These are phyloP conservation scores for Trichoderma orchidacearum DNA, from an alignment of 495 filamentous ascomycete genomes.

Conservation along the genomic window DNA sequence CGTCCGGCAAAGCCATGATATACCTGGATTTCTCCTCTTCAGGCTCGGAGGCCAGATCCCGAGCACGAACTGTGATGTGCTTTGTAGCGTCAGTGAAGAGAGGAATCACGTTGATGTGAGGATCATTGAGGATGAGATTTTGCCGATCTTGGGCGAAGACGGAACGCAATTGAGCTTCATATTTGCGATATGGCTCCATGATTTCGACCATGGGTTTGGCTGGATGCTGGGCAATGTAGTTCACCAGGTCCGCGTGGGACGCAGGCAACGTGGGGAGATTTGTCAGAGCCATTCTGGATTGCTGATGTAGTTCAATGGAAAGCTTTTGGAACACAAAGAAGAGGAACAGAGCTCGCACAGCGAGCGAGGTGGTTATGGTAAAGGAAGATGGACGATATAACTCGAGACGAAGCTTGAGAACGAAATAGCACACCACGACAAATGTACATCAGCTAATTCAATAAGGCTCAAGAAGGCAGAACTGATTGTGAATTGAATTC, in stretches of 20 bases:
- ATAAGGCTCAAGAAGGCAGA: background rate
- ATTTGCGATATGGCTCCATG: slow-evolving; percentile 53
- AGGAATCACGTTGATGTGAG: slow-evolving; percentile 53
- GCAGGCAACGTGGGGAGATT: slow-evolving; percentile 29
- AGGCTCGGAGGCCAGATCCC: slow-evolving; percentile 44
- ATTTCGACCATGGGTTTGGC: slow-evolving; percentile 40
- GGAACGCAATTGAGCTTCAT: slow-evolving; percentile 53
- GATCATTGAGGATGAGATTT: slow-evolving; percentile 42
- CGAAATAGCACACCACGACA: background rate
- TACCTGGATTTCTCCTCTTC: slow-evolving; percentile 49
- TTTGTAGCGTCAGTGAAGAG: slow-evolving; percentile 47
- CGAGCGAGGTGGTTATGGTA: too few species aligned
- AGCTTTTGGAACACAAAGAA: background rate
- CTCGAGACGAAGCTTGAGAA: background rate
- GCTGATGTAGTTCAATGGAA: background rate
- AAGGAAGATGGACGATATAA: background rate
- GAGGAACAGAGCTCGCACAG: background rate
- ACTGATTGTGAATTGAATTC: background rate
- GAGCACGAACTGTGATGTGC: slow-evolving; percentile 45
- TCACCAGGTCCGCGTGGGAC: slow-evolving; percentile 25
- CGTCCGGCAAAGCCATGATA: slow-evolving; percentile 49
- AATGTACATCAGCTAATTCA: background rate
- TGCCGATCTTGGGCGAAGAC: slow-evolving; percentile 56
- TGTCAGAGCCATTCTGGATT: slow-evolving; percentile 14
- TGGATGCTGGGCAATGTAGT: slow-evolving; percentile 34